Base-by-base conservation (phyloP, 768 basidiomycete species). In the Suillus discolor region DNA sequence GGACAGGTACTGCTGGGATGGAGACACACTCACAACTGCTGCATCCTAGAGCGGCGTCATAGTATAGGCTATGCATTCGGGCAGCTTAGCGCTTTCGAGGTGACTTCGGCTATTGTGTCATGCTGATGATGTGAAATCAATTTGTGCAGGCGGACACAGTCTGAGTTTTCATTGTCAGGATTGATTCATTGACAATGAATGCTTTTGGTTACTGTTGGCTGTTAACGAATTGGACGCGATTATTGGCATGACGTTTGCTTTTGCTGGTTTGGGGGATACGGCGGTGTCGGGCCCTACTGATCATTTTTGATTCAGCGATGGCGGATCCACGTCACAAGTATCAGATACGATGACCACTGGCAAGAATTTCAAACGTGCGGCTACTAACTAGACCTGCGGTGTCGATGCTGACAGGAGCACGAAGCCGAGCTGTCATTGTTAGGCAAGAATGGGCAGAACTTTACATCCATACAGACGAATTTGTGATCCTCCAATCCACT, bases 1-100 rank as follows among this genome's bases (percentile, higher is more conserved):
- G 54, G 47, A 31, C 54, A 63, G 77, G n/a, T 79, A 79, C 45
- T 79, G 78, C 53, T 79, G 75, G 77, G 18, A 60, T 41, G 71
- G 67, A 18, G 69, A 65, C 44, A 66, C 34, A 7, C 62, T 69
- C 31, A 44, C 57, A 25, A 45, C 34, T 41, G 5, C 49, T 11
- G 12, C 38, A 12, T 31, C 59, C 7, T 0, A n/a, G 6, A 61
- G 60, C 47, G 41, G 49, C 20, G 41, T 59, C 16, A 3, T 6
- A 36, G 51, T n/a, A 45, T 38, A 16, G 28, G 61, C 18, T 23
- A 55, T 57, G 49, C 25, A 25, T 57, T 62, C n/a, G 61, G 65
- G 51, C n/a, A 36, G 42, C 45, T 60, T n/a, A 49, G 23, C n/a
- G 8, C 61, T 9, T 63, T 69, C 41, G 34, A 44, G 54, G 44